These are phyloP conservation scores for Conidiobolus incongruus DNA, from an alignment of 371 early-diverging fungal genomes.

Conservation along the genomic window DNA sequence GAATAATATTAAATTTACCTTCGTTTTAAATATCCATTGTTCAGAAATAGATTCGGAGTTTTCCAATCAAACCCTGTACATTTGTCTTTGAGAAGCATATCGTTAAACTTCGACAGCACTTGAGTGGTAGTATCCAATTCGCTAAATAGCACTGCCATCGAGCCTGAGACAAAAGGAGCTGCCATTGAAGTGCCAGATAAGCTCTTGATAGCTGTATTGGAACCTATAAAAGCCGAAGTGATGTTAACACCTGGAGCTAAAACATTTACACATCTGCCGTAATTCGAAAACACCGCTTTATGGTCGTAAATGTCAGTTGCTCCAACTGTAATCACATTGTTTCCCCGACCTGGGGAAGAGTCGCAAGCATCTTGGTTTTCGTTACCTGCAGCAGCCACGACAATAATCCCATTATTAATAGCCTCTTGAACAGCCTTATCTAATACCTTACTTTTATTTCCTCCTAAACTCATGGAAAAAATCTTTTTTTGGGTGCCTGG, in stretches of 20 bases:
- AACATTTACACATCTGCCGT: constrained; percentile 42
- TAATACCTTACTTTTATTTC: constrained; percentile 4
- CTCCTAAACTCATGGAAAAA: constrained; percentile 9
- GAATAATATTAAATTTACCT: too few species aligned
- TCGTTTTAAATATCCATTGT: too few species aligned
- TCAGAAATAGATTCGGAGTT: too few species aligned
- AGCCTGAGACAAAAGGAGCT: constrained; percentile 54
- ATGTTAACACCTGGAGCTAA: constrained; percentile 27
- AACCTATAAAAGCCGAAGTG: constrained; percentile 30
- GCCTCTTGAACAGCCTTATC: constrained; percentile 8
- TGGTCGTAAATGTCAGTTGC: constrained; percentile 27
- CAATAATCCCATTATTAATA: constrained; percentile 17
- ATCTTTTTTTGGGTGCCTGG: background rate
- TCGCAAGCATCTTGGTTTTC: constrained; percentile 20
- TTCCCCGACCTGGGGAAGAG: constrained; percentile 31
- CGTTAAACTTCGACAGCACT: too few species aligned
- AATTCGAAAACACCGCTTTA: constrained; percentile 42
- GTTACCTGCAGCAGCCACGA: constrained; percentile 45
- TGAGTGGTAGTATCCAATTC: too few species aligned
- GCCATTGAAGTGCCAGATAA: constrained; percentile 76
- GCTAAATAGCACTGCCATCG: too few species aligned
- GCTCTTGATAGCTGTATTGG: constrained; percentile 28
- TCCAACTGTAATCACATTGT: constrained; percentile 25
- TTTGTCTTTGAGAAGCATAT: too few species aligned
- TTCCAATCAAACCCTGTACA: too few species aligned